Base-by-base conservation (phyloP, 2,329 filamentous ascomycete genomes). In the Kalaharituber pfeilii region DNA sequence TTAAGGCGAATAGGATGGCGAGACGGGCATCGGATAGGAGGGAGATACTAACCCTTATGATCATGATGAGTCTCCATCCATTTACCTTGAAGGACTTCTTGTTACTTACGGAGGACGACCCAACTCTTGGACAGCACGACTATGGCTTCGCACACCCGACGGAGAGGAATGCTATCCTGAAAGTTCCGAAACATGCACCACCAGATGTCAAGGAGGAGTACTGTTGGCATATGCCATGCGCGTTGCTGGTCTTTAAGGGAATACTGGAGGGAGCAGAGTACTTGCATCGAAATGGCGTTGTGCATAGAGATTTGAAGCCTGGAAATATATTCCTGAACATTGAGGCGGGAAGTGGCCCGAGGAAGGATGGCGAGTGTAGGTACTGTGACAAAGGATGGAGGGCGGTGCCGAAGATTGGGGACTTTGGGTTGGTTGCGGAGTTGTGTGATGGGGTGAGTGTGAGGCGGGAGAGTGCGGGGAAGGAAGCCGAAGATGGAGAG, bases 381-480 rank as follows among this genome's bases (percentile, higher is more conserved):
- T 47, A 47, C 15, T 39, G 33, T 18, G 33, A 39, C 4, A 39
- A 39, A 18, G 20, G 33, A 39, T 47, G 42, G 18, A 22, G n/a
- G 13, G 45, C 77, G 26, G 74, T 72, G 36, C 76, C 80, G 11
- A 73, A 77, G 3, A 81, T 83, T 51, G 80, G 79, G 1, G 80
- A 83, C 62, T 82, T 83, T 61, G 80, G 80, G 1, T 72, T 83
- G 3, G 78, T 81, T 2, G 75, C 77, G 7, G 74, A 76, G 26
- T 70, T 79, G 18, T 72, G 72, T 9, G 65, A 69, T 57, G 57
- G 68, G 47, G 62, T 67, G 53, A 68, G 68, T 11, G n/a, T 9
- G 33, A 47, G 25, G 42, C 18, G 11, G 3, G 25, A 51, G 30
- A 11, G 5, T 72, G 0, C 75, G 79, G 2, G 78, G 78, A 0